Conservation (phyloP, 768 basidiomycete species). For the Naganishia vaughanmartiniae region DNA sequence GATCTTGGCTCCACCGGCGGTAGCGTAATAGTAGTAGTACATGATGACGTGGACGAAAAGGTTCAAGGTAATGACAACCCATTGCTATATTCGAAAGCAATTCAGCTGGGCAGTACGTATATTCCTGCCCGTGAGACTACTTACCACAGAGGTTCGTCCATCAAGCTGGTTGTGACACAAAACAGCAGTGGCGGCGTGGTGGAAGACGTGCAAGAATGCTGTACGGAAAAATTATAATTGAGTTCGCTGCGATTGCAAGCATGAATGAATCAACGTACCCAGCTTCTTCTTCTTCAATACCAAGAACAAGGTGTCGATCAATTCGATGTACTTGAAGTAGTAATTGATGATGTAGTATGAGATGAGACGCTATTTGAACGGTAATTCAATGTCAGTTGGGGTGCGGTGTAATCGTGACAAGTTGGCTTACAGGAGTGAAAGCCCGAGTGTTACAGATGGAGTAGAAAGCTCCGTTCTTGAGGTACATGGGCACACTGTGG, state of each 20-base stretch:
- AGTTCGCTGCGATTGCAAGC: neutral
- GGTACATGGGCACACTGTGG: conserved; percentile 64
- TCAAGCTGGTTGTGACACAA: conserved; percentile 92
- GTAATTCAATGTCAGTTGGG: neutral
- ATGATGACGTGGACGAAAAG: conserved; percentile 92
- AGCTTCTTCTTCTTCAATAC: conserved; percentile 97
- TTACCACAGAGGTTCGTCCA: conserved; percentile 86
- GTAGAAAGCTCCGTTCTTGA: conserved; percentile 68
- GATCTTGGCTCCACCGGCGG: conserved; percentile 91
- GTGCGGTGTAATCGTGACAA: neutral
- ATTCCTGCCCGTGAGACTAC: conserved; percentile 48
- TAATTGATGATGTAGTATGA: conserved; percentile 99
- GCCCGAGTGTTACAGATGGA: conserved; percentile 72
- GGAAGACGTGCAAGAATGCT: conserved; percentile 99
- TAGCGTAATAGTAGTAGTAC: conserved; percentile 99
- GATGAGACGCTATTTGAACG: conserved; percentile 68
- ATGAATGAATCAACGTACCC: conserved; percentile 58
- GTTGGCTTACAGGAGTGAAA: conserved; percentile 77
- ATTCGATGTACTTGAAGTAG: conserved; percentile 95
- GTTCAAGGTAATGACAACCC: conserved; percentile 91
- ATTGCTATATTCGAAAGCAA: conserved; percentile 63
- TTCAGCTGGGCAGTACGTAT: conserved; percentile 16
- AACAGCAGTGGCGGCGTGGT: conserved; percentile 95
- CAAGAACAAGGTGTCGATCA: conserved; percentile 94
- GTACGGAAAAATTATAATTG: conserved; percentile 14